phyloP scores from a whole-genome alignment of 2,329 filamentous ascomycete species.

The Phyllosticta capitalensis region DNA sequence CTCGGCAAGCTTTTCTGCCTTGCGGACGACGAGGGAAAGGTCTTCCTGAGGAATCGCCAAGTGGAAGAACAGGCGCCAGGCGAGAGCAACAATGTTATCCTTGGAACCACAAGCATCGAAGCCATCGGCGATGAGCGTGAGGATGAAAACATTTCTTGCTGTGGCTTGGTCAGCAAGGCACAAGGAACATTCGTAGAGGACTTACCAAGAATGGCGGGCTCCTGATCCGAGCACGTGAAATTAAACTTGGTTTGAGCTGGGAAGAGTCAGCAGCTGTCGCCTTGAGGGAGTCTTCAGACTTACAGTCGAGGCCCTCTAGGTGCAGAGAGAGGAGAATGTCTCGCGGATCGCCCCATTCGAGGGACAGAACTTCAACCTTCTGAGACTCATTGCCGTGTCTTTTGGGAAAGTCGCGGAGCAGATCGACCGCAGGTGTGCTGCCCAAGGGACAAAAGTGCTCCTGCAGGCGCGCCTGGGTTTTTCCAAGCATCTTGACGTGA shows the following conservation, averaged over 20 bases:
- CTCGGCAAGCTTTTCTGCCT: slow-evolving; percentile 37
- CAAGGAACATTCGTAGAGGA: background rate
- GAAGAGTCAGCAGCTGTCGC: background rate
- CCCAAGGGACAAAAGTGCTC: slow-evolving; percentile 31
- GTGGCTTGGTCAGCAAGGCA: background rate
- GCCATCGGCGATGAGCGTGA: slow-evolving; percentile 42
- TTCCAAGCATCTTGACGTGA: background rate
- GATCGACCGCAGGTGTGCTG: slow-evolving; percentile 43
- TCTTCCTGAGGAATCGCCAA: slow-evolving; percentile 35
- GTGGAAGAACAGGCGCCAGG: slow-evolving; percentile 51
- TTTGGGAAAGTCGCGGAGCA: slow-evolving; percentile 33
- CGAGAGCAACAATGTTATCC: background rate
- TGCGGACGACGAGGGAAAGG: slow-evolving; percentile 29
- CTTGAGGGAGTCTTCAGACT: background rate
- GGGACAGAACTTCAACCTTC: slow-evolving; percentile 34
- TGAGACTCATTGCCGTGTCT: background rate
- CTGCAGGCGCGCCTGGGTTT: background rate
- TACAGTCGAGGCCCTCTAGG: background rate
- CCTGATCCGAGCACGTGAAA: slow-evolving; percentile 46
- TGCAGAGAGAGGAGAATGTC: slow-evolving; percentile 44
- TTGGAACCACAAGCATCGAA: slow-evolving; percentile 15
- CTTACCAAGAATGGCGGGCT: slow-evolving; percentile 41
- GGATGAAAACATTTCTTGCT: slow-evolving; percentile 46
- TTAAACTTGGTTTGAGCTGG: slow-evolving; percentile 26
- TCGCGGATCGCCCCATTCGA: slow-evolving; percentile 48